These are phyloP conservation scores for Lenwebbia sp. DNA, from an alignment of 345 rosid species.

Conservation along the genomic window DNA sequence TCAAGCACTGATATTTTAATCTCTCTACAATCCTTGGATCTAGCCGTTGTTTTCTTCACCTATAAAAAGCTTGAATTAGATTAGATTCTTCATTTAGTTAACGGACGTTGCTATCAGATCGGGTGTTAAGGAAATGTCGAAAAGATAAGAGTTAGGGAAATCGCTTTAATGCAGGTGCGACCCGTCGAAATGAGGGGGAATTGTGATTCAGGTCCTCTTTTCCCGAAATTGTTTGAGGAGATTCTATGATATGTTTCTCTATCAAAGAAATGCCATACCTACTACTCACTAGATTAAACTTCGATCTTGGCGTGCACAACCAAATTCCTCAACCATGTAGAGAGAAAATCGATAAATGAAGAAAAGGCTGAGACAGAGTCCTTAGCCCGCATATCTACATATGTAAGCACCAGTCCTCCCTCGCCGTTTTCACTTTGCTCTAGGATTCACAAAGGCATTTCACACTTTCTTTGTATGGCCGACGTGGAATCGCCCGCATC, in stretches of 20 bases:
- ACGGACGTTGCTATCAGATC: background rate
- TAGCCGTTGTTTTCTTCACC: background rate
- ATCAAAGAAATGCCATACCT: background rate
- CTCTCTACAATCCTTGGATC: background rate
- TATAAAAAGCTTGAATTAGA: background rate
- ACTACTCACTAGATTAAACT: background rate
- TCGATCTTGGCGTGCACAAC: no score
- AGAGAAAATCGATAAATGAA: background rate
- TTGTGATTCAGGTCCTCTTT: background rate
- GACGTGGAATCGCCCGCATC: background rate
- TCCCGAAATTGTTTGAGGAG: background rate
- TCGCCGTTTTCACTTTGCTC: background rate
- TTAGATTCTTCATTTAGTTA: background rate
- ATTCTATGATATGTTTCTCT: background rate
- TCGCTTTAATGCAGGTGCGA: background rate
- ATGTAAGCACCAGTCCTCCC: no score
- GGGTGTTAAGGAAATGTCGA: background rate
- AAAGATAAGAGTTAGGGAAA: background rate
- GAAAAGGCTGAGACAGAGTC: background rate
- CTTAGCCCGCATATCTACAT: no score
- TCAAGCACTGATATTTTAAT: background rate
- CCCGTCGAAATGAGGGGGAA: background rate
- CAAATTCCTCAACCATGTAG: background rate
- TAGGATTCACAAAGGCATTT: background rate
- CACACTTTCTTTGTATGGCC: background rate